Evolutionary conservation across 2,329 filamentous ascomycete genomes (phyloP), one percentile per base, ranked within the genome.

Genomic region (Penicillium sp.): DNA sequence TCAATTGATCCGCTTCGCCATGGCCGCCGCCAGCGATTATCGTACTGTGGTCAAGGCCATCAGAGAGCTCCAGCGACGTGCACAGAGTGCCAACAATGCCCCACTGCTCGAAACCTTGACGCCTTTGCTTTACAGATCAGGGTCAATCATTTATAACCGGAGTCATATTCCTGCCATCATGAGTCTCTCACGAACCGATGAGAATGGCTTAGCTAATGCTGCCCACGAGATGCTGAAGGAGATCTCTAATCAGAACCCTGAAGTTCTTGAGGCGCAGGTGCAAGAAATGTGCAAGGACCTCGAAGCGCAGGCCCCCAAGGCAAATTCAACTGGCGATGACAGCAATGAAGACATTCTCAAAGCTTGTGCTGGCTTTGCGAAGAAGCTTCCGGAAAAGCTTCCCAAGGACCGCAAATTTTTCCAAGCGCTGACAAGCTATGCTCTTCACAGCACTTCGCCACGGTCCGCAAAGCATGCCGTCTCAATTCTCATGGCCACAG

Each of bases 151-250:
- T 60, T 96, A 95, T 76, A 99, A 96, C 75, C 86, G 89, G 66
- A 97, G 93, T 68, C 92, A 99, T 68, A 85, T 99, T 16, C 85
- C 92, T 3, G 86, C 90, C 0, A 93, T 97, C 57, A 89, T 97
- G 77, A 87, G 91, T 52, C 89, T 87, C 65, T 91, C 92, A 10
- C 87, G 90, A 64, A 92, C 85, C 9, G 88, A 96, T 66, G 87
- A 92, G 65, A 85, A 88, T 45, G 87, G 86, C 0, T 79, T 96
- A 45, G 89, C 88, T 6, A 77, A 82, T 18, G 85, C 89, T 13
- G 93, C 94, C 1, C 91, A 96, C 65, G 89, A 95, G 66, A 81
- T 97, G 48, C 81, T 97, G 44, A 93, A 90, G 65, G 89, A 96
- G 67, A 96, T 97, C 28, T 97, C 94, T 0, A 86, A 89, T 48